phyloP scores from a whole-genome alignment of 345 rosid species.

The Eucalyptus fibrosa region DNA sequence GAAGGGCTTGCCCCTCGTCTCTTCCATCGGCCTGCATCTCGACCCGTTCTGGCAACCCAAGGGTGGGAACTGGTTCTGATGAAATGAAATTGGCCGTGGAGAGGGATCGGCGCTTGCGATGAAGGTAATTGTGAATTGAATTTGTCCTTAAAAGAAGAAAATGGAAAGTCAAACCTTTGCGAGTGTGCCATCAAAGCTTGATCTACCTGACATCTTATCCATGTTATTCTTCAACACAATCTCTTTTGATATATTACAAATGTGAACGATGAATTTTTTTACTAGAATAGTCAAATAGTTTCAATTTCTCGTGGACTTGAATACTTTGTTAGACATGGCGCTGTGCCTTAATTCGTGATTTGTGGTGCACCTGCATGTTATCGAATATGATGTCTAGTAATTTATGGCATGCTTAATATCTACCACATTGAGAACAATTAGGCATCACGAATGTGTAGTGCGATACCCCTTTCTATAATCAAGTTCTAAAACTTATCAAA shows the following conservation, averaged over 20 bases:
- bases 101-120: background rate
- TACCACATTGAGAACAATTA: background rate
- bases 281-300: background rate
- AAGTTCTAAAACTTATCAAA: too few species aligned
- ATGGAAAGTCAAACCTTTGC: background rate
- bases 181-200: background rate
- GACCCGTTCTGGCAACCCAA: slow-evolving; percentile 44
- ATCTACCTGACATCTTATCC: background rate
- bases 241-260: background rate
- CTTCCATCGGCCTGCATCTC: slow-evolving; percentile 56
- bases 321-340: background rate
- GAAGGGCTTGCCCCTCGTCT: slow-evolving; percentile 43
- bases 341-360: background rate
- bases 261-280: background rate
- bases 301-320: background rate
- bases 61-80: background rate
- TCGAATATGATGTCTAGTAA: background rate
- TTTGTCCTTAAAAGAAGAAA: background rate
- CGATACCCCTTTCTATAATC: background rate
- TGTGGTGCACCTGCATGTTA: background rate
- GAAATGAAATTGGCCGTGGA: background rate
- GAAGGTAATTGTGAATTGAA: background rate
- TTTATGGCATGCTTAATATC: background rate
- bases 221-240: background rate
- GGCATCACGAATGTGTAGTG: background rate